Percentiles rank a stretch among this genome's conserved stretches.
Evolutionary conservation across 805 yeast genomes (phyloP).

Genomic region (Candida gorgasii): DNA sequence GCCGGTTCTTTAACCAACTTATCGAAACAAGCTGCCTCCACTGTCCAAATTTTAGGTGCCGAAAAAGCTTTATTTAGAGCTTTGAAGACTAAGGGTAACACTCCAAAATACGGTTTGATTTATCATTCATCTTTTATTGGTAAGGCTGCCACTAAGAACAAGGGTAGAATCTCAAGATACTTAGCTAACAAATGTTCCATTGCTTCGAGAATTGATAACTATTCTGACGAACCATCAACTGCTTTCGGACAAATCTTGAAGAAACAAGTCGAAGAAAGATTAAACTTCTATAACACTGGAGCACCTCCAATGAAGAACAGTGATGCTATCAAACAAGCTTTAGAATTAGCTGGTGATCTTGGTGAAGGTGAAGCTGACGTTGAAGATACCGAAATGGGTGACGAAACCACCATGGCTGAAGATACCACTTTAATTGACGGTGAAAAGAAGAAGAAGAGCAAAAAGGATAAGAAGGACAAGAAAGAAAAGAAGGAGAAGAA

Average conservation of each 20-base stretch:
- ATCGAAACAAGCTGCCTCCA: constrained; percentile 98
- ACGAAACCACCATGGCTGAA: constrained; percentile 19
- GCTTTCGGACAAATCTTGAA: constrained; percentile 89
- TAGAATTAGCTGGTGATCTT: constrained; percentile 62
- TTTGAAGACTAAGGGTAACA: constrained; percentile 92
- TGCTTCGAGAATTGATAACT: constrained; percentile 97
- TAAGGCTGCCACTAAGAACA: constrained; percentile 91
- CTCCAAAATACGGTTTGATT: constrained; percentile 94
- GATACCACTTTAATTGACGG: constrained; percentile 23
- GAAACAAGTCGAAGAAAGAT: constrained; percentile 97
- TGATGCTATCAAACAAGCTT: constrained; percentile 91
- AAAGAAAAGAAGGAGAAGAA: constrained; percentile 34
- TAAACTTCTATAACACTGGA: constrained; percentile 94
- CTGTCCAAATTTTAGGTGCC: constrained; percentile 97
- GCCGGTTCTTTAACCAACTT: constrained; percentile 97
- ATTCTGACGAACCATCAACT: constrained; percentile 89
- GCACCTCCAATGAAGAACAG: constrained; percentile 94
- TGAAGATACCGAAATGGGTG: constrained; percentile 22
- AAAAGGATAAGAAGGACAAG: constrained; percentile 33
- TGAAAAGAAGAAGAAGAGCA: constrained; percentile 29
- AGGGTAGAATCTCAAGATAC: constrained; percentile 98
- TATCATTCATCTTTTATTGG: constrained; percentile 95
- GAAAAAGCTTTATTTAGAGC: constrained; percentile 97
- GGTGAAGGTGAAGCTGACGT: constrained; percentile 37
- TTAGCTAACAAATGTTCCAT: constrained; percentile 98